Evolutionary conservation across 2,329 filamentous ascomycete species (phyloP).

Genomic region (Periconia digitata): DNA sequence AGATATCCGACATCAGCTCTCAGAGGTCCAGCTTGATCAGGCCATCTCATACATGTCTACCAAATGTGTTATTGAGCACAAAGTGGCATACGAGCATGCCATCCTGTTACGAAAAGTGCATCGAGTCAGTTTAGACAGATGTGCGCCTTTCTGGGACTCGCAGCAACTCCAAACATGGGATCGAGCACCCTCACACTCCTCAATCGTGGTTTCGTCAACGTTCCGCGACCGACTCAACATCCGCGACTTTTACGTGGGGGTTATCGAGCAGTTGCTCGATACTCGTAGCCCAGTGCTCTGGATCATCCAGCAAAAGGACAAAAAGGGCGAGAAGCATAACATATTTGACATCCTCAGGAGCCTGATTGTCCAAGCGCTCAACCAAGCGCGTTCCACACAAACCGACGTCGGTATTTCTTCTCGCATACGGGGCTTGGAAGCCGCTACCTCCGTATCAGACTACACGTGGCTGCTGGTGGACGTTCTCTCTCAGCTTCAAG

Average conservation of each 20-base stretch:
- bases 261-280: conserved; percentile 13
- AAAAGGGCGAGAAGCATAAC: conserved; percentile 1
- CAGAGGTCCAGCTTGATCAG: too few relatives aligned
- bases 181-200: conserved; percentile 1
- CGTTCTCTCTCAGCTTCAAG: too few relatives aligned
- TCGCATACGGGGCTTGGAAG: conserved; percentile 5
- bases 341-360: conserved; percentile 11
- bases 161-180: conserved; percentile 8
- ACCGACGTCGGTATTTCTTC: conserved; percentile 6
- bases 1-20: too few relatives aligned
- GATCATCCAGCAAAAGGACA: conserved; percentile 7
- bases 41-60: too few relatives aligned
- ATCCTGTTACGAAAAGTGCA: conserved; percentile 2
- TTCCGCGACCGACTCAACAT: conserved; percentile 11
- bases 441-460: conserved; percentile 6
- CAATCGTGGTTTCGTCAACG: conserved; percentile 6
- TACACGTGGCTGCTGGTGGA: conserved; percentile 10
- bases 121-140: conserved; percentile 3
- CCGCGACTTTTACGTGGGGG: conserved; percentile 8
- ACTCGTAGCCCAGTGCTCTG: conserved; percentile 6
- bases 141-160: conserved; percentile 10
- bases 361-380: conserved; percentile 6
- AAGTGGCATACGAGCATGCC: too few relatives aligned
- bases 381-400: not conserved
- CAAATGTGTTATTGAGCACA: too few relatives aligned